Percentiles rank a stretch among this genome's conserved stretches.
phyloP scores from a whole-genome alignment of 345 rosid species.

The Hevea brasiliensis region DNA sequence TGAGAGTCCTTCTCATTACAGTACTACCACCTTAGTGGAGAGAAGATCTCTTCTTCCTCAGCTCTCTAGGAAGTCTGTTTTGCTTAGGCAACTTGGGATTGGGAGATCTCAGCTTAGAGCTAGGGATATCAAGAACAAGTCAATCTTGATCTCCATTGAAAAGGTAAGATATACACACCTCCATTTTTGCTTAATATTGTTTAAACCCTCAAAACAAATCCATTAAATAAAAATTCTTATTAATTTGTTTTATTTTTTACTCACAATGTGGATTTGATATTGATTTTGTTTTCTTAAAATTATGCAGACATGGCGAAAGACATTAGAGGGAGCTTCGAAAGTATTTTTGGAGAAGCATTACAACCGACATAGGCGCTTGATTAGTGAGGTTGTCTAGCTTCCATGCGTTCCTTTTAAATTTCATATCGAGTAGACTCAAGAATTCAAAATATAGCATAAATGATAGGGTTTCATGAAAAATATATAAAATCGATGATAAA shows the following conservation, averaged over 20 bases:
- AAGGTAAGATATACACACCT: constrained; percentile 41
- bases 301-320: constrained; percentile 80
- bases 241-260: background rate
- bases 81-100: constrained; percentile 55
- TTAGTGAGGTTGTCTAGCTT: constrained; percentile 49
- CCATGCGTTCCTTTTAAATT: background rate
- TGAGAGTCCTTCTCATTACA: constrained; percentile 22
- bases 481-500: no score
- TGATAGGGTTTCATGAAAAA: no score
- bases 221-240: no score
- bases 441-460: no score
- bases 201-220: no score
- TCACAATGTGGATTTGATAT: background rate
- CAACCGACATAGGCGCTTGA: constrained; percentile 74
- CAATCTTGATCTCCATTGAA: constrained; percentile 56
- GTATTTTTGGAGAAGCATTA: constrained; percentile 75
- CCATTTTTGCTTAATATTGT: no score
- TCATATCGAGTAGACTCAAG: no score
- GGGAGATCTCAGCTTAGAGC: constrained; percentile 46
- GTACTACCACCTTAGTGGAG: constrained; percentile 39
- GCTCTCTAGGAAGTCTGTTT: constrained; percentile 35
- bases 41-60: constrained; percentile 64
- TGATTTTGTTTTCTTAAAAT: background rate
- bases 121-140: constrained; percentile 48
- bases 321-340: constrained; percentile 79